Conservation (phyloP, 345 rosid genomes). For the Hypericum perforatum region DNA sequence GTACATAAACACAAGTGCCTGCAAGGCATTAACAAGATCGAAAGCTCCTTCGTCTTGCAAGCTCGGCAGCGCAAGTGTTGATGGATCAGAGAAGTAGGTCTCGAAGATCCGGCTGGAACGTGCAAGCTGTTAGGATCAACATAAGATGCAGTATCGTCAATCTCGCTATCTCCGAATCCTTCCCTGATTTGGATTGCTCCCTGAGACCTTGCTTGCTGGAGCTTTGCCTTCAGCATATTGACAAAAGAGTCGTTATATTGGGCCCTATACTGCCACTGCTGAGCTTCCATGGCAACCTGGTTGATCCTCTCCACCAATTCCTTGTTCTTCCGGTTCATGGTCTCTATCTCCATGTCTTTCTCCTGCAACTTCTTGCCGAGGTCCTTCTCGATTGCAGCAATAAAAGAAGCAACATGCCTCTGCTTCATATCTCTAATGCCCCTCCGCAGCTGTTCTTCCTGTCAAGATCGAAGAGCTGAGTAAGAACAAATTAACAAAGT, state of each 20-base stretch:
- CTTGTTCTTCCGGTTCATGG: slow-evolving; percentile 51
- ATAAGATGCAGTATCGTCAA: slow-evolving; percentile 64
- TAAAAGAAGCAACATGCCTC: slow-evolving; percentile 52
- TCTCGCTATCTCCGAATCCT: slow-evolving; percentile 83
- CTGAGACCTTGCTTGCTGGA: slow-evolving; percentile 65
- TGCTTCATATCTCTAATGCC: slow-evolving; percentile 63
- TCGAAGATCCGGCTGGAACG: slow-evolving; percentile 18
- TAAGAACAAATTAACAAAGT: no score
- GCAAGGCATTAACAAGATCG: slow-evolving; percentile 68
- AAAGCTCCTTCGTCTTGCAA: slow-evolving; percentile 57
- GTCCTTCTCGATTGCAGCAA: slow-evolving; percentile 56
- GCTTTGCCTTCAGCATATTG: slow-evolving; percentile 50
- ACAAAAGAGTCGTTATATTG: slow-evolving; percentile 71
- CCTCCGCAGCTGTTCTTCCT: slow-evolving; percentile 60
- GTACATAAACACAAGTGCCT: slow-evolving; percentile 82
- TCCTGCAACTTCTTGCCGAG: slow-evolving; percentile 52
- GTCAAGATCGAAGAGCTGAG: slow-evolving; percentile 1
- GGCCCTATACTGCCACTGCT: slow-evolving; percentile 70
- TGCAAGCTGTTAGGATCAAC: slow-evolving; percentile 36
- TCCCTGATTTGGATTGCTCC: slow-evolving; percentile 67
- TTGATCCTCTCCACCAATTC: slow-evolving; percentile 60
- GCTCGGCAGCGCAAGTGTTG: slow-evolving; percentile 47
- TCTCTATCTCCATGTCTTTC: slow-evolving; percentile 64
- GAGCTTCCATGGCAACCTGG: slow-evolving; percentile 57
- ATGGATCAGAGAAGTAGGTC: slow-evolving; percentile 12